Base-by-base conservation (phyloP, 2,329 filamentous ascomycete species). In the Teratosphaeria nubilosa region DNA sequence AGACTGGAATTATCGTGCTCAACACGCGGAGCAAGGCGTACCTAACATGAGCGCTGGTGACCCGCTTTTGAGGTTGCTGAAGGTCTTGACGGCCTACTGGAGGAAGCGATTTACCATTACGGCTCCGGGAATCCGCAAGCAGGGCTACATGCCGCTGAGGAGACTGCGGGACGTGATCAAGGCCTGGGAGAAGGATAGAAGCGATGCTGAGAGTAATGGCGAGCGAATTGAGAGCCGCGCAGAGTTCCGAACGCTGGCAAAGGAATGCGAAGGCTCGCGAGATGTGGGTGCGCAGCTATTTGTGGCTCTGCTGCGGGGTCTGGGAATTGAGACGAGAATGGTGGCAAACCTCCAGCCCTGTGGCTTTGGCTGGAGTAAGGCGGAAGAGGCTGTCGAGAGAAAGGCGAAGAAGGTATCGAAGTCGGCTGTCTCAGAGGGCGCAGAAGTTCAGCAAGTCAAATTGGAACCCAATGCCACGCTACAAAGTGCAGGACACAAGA, bases 281-380 rank as follows among this genome's bases (percentile, higher is more conserved):
- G 94, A 97, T 71, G 80, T 94, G 2, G 91, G 91, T 0, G 86
- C 89, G 0, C 91, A 97, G 68, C 79, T 99, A 0, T 97, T 97
- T 63, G 95, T 90, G 0, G 89, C 90, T 2, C 75, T 99, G 7
- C 72, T 96, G 24, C 81, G 94, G 63, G 90, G 86, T 0, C 70
- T 97, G 11, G 89, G 89, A 0, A 76, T 97, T 2, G 90, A 96
- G 67, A 84, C 90, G 11, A 82, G 92, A 31, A 81, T 97, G 78
- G 84, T 97, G 2, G 85, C 86, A 10, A 96, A 85, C 68, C 70
- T 99, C 48, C 94, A 97, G 69, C 87, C 91, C 0, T 75, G 90
- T 24, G 94, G 94, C 0, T 96, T 95, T 71, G 91, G 91, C 1
- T 97, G 90, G 86, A 95, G 84, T 60, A 95, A 92, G 71, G 75